These are phyloP conservation scores for Fagus sylvatica DNA, from an alignment of 306 rosid genomes.

Conservation along the genomic window DNA sequence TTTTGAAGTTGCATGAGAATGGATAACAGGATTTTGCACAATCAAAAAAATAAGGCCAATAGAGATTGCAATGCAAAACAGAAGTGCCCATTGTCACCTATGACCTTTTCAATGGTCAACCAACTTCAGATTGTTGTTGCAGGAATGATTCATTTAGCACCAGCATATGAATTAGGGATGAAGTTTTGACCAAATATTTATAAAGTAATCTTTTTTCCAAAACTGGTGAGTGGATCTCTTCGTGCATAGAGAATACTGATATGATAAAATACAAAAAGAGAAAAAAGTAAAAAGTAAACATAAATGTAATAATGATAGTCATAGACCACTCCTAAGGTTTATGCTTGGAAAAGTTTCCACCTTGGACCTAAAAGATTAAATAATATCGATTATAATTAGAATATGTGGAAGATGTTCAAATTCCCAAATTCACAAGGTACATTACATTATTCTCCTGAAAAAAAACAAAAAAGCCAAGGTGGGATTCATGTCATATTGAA, in stretches of 20 bases:
- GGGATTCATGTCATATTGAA: background rate
- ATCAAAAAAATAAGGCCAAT: background rate
- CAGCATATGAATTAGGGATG: background rate
- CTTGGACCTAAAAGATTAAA: background rate
- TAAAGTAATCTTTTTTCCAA: background rate
- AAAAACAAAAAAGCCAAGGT: background rate
- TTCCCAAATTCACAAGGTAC: background rate
- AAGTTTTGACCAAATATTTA: background rate
- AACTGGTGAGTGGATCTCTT: background rate
- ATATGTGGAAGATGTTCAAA: background rate
- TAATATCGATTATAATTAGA: background rate
- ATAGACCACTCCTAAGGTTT: background rate
- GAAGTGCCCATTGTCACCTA: background rate
- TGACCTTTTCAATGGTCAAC: background rate
- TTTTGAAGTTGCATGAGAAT: background rate
- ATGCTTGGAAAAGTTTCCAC: constrained; percentile 7
- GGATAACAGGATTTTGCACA: background rate
- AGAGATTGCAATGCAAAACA: background rate
- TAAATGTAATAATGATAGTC: background rate
- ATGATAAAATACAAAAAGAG: background rate
- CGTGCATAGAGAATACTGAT: background rate
- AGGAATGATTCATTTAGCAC: background rate
- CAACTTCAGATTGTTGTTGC: background rate
- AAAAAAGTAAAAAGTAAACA: background rate
- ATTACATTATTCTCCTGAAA: background rate